phyloP scores from a whole-genome alignment of 2,329 filamentous ascomycete species.

The Aspergillus oerlinghausenensis region DNA sequence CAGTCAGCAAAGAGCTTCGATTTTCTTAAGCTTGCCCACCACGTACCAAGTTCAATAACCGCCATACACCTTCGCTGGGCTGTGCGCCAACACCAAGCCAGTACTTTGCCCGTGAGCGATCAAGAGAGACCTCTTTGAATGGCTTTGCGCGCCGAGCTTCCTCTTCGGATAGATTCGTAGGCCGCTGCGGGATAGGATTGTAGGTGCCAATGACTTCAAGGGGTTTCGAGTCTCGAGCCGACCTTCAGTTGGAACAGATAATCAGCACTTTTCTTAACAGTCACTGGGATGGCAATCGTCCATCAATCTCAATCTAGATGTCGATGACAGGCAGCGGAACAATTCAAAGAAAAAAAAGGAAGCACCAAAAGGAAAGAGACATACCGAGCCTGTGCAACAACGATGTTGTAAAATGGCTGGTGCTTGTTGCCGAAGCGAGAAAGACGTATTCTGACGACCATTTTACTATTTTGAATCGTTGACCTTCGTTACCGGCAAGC shows the following conservation, averaged over 20 bases:
- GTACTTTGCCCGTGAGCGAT: constrained; percentile 76
- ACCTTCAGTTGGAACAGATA: constrained; percentile 46
- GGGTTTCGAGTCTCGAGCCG: constrained; percentile 79
- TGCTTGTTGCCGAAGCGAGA: constrained; percentile 88
- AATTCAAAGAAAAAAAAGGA: not conserved
- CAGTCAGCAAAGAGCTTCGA: not conserved
- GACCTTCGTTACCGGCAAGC: not conserved
- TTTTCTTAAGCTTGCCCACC: not conserved
- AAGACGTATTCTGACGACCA: constrained; percentile 93
- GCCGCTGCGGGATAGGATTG: constrained; percentile 55
- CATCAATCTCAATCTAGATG: not conserved
- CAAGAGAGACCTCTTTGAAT: constrained; percentile 89
- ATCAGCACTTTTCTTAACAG: constrained; percentile 3
- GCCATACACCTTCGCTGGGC: constrained; percentile 84
- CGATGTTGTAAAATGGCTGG: constrained; percentile 94
- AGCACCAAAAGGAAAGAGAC: constrained; percentile 20
- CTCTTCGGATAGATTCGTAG: constrained; percentile 46
- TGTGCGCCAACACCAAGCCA: constrained; percentile 97
- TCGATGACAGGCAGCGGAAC: not conserved
- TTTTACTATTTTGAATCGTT: constrained; percentile 38
- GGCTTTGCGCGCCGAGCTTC: constrained; percentile 54
- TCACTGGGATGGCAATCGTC: not conserved
- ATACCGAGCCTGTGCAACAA: constrained; percentile 87
- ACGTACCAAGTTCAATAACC: constrained; percentile 73
- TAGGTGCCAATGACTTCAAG: constrained; percentile 82